Conservation (phyloP, 2,329 filamentous ascomycete genomes). For the Kalmusia sp. region DNA sequence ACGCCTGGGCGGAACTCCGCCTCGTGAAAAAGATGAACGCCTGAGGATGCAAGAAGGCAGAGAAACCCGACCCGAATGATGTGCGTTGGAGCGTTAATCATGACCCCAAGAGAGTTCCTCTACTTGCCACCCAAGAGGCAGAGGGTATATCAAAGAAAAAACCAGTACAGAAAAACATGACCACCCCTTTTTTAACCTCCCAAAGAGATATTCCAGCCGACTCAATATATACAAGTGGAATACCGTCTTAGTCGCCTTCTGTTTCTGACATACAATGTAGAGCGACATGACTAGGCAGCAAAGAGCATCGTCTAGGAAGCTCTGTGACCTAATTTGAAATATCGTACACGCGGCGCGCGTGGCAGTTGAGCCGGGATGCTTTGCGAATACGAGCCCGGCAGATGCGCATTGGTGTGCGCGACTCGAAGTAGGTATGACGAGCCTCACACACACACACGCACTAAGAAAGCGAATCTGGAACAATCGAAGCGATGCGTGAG, state of each 20-base stretch:
- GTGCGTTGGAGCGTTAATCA: constrained; percentile 6
- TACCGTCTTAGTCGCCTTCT: neutral
- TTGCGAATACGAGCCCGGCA: constrained; percentile 4
- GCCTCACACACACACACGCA: too few relatives aligned
- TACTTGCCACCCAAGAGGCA: neutral
- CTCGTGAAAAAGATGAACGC: neutral
- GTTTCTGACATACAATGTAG: neutral
- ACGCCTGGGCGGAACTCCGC: neutral
- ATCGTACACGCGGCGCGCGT: constrained; percentile 41
- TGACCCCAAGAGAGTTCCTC: neutral
- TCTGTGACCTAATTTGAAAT: constrained; percentile 45
- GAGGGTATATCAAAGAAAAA: constrained; percentile 3
- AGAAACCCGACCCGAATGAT: constrained; percentile 1
- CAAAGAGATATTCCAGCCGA: neutral
- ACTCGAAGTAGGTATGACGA: neutral
- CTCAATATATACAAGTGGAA: neutral
- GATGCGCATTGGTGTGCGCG: neutral
- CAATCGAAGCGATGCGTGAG: constrained; percentile 1
- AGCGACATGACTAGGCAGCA: neutral
- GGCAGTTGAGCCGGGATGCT: constrained; percentile 22
- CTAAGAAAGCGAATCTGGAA: too few relatives aligned
- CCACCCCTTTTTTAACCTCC: neutral
- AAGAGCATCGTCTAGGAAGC: constrained; percentile 32
- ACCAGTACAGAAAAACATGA: neutral
- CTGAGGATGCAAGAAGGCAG: neutral